Percentiles rank a stretch among this genome's conserved stretches.
Conservation (phyloP, 192 early-diverging fungal genomes). For the Linnemannia zychae region DNA sequence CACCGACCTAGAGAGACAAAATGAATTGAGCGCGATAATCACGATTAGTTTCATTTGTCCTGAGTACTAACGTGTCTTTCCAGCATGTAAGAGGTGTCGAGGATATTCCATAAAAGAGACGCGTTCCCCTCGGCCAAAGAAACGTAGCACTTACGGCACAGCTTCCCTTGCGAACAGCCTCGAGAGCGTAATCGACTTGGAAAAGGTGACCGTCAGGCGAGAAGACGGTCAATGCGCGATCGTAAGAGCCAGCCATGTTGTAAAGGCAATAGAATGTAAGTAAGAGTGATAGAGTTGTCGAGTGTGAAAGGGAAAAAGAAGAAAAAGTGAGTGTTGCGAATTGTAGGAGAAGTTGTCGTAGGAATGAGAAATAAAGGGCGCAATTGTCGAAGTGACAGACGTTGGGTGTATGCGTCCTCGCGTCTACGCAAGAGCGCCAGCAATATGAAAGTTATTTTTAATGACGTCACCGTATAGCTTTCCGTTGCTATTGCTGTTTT, state of each 20-base stretch:
- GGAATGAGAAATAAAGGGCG: neutral
- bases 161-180: constrained; percentile 97
- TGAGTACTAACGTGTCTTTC: too few relatives aligned
- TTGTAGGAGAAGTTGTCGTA: neutral
- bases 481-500: too few relatives aligned
- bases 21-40: neutral
- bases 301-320: constrained; percentile 4
- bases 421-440: neutral
- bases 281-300: neutral
- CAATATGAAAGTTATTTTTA: too few relatives aligned
- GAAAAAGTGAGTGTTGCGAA: neutral
- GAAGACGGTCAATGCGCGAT: constrained; percentile 94
- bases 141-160: constrained; percentile 84
- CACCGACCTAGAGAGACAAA: constrained; percentile 82
- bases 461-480: too few relatives aligned
- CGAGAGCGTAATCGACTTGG: constrained; percentile 99
- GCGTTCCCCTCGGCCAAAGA: neutral
- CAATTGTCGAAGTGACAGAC: neutral
- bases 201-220: constrained; percentile 99
- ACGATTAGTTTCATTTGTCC: neutral
- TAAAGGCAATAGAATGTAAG: neutral
- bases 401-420: neutral
- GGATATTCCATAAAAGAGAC: neutral
- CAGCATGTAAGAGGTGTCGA: neutral
- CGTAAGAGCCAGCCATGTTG: constrained; percentile 60